phyloP scores from a whole-genome alignment of 768 basidiomycete species.

The Mycena venus region DNA sequence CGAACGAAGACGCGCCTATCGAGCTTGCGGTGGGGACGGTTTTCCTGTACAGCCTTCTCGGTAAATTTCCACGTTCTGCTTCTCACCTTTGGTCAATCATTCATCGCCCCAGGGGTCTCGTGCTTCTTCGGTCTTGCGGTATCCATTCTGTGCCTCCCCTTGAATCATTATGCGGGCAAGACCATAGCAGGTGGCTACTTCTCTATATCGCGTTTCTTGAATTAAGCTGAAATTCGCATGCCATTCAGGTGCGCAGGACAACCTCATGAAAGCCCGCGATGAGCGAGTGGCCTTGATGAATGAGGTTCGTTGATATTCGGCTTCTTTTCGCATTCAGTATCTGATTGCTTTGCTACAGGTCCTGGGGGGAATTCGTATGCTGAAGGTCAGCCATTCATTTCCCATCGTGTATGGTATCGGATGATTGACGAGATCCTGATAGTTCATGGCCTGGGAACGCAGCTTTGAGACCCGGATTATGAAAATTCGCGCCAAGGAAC shows the following conservation, averaged over 20 bases:
- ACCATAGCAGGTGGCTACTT: slow-evolving; percentile 66
- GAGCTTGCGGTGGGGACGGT: slow-evolving; percentile 84
- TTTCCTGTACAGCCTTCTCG: slow-evolving; percentile 84
- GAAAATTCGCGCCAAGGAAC: slow-evolving; percentile 70
- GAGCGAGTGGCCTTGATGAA: slow-evolving; percentile 84
- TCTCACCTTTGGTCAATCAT: too few species aligned
- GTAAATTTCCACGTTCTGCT: neutral
- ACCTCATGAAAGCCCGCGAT: slow-evolving; percentile 83
- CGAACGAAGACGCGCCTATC: slow-evolving; percentile 84
- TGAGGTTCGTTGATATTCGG: slow-evolving; percentile 73
- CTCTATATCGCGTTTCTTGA: neutral
- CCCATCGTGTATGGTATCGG: neutral
- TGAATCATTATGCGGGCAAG: slow-evolving; percentile 89
- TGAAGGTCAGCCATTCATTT: slow-evolving; percentile 63
- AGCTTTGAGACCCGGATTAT: slow-evolving; percentile 74
- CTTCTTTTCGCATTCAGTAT: neutral
- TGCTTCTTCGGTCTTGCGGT: slow-evolving; percentile 48
- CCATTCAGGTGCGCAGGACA: slow-evolving; percentile 72
- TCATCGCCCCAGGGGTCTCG: too few species aligned
- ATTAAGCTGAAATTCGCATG: neutral
- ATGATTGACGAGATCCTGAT: too few species aligned
- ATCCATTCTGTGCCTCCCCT: slow-evolving; percentile 74
- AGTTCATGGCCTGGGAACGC: slow-evolving; percentile 84
- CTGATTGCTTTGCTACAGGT: slow-evolving; percentile 61
- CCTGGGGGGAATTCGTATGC: slow-evolving; percentile 90